Base-by-base conservation (phyloP, 2,329 filamentous ascomycete species). In the Monosporascus cannonballus region DNA sequence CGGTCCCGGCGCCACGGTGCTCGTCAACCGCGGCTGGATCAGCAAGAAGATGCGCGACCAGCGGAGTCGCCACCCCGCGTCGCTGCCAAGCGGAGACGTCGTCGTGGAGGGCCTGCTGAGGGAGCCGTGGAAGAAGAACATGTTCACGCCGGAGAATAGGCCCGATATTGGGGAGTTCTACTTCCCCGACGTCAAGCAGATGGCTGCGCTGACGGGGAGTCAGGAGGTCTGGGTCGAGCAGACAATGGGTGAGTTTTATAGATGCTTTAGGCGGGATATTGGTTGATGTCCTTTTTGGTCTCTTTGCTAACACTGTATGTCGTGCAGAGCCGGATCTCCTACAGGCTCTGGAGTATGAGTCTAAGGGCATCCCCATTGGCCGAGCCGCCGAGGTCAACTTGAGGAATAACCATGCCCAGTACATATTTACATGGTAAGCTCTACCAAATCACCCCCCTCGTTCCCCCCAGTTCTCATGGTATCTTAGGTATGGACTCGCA, bases 341-440 rank as follows among this genome's bases (percentile, higher is more conserved):
- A 62, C 81, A 83, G 60, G 79, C 86, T 57, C 86, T 90, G 66
- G 84, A 92, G 63, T 83, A 90, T 65, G 81, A 89, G 66, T 78
- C 80, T 15, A 88, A 87, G 63, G 94, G 94, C 27, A 86, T 96
- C 54, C 94, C 94, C 2, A 93, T 96, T 67, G 94, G 92, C 15
- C 81, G 93, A 66, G 75, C 90, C 6, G 82, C 94, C 4, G 90
- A 96, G 72, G 92, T 99, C 55, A 96, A 95, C 68, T 75, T 99
- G 66, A 83, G 90, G 69, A 99, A 99, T 69, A 97, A 96, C 72
- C 94, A 99, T 72, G 85, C 90, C 58, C 94, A 97, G 76, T 99
- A 99, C 72, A 99, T 99, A 61, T 94, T 96, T 71, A 99, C 94
- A 60, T 99, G 94, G 94, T 97, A 83, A 66, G 85, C 72, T 41